Base-by-base conservation (phyloP, 2,329 filamentous ascomycete genomes). In the Phoma sp. region DNA sequence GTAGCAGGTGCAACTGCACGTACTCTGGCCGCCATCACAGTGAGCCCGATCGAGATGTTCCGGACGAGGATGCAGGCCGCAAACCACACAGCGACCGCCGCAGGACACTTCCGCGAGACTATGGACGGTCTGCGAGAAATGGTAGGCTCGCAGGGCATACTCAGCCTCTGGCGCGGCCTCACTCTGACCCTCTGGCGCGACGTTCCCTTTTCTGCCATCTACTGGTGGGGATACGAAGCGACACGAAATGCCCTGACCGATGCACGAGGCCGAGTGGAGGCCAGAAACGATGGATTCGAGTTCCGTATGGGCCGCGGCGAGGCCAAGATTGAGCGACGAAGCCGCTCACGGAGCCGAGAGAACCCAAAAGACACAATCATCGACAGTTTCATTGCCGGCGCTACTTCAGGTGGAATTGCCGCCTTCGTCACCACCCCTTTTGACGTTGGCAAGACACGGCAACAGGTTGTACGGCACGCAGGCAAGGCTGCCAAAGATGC, bases 191-290 rank as follows among this genome's bases (percentile, higher is more conserved):
- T 99, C 53, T 99, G 95, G 95, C 85, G 95, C 60, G 95, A 99
- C 71, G 95, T 98, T 0, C 95, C 95, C 0, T 99, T 99, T 69
- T 98, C 93, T 1, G 95, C 90, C 3, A 84, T 99, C 37, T 99
- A 99, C 79, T 99, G 95, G 95, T 96, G 90, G 87, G 93, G 95
- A 11, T 99, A 99, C 73, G 95, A 99, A 78, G 87, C 85, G 15
- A 87, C 93, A 49, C 87, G 92, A 47, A 86, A 87, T 20, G 78
- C 79, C 46, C 76, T 98, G 52, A 89, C 87, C 1, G 87, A 93
- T 63, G 76, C 85, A 42, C 87, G 92, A 39, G 76, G 78, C 49
- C 60, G 84, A 83, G 70, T 77, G 79, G 64, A 67, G 17, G 67
- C 68, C 36, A 66, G 66, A 56, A 50, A 64, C 23, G 61, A 69